A percentile compares a stretch with the other conserved stretches of the same genome.
These are phyloP conservation scores for Pistacia integerrima DNA, from an alignment of 345 rosid species.

Conservation along the genomic window DNA sequence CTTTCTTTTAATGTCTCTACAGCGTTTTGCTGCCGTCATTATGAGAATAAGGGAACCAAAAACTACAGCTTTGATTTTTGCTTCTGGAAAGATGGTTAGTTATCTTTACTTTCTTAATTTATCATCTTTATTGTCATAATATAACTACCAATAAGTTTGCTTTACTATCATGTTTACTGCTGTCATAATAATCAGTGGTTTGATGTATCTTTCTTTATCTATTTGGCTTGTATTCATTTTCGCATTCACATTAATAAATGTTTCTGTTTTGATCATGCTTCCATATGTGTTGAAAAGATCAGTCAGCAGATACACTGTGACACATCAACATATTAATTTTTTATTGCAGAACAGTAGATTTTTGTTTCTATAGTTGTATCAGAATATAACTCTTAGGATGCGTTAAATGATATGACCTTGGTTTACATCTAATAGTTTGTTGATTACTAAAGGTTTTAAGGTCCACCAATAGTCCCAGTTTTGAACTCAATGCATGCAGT, in stretches of 20 bases:
- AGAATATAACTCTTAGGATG: neutral
- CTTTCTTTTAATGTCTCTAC: slow-evolving; percentile 21
- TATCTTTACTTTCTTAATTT: neutral
- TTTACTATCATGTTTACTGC: neutral
- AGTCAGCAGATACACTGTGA: neutral
- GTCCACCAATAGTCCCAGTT: neutral
- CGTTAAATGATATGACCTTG: neutral
- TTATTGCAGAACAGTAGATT: neutral
- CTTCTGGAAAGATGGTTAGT: slow-evolving; percentile 93
- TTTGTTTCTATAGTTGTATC: neutral
- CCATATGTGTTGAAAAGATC: neutral
- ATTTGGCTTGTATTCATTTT: neutral
- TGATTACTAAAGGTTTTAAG: neutral
- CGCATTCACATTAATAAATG: neutral
- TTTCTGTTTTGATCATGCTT: neutral
- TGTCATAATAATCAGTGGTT: neutral
- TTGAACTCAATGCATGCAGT: neutral
- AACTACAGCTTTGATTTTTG: slow-evolving; percentile 88
- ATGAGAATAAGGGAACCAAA: slow-evolving; percentile 96
- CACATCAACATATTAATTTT: neutral
- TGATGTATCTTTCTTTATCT: neutral
- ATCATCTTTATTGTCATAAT: no score
- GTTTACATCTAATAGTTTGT: neutral
- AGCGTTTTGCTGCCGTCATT: slow-evolving; percentile 96
- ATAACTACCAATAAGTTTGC: neutral